A percentile compares a stretch with the other conserved stretches of the same genome.
phyloP scores from a whole-genome alignment of 176 grass and related monocot species.

The Oryza meridionalis region DNA sequence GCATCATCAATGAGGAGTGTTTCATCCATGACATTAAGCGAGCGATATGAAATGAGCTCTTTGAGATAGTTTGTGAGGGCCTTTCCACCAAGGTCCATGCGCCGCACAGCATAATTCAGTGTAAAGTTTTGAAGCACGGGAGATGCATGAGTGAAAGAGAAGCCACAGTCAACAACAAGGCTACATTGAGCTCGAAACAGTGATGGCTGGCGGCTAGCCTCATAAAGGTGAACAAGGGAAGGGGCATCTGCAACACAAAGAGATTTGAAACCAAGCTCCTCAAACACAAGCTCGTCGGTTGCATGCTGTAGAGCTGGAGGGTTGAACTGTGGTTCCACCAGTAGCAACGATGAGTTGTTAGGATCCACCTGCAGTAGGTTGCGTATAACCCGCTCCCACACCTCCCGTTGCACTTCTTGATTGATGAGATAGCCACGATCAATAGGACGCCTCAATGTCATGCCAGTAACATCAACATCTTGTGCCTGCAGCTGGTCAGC shows the following conservation, averaged over 20 bases:
- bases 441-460: slow-evolving; percentile 78
- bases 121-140: slow-evolving; percentile 89
- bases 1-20: slow-evolving; percentile 92
- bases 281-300: slow-evolving; percentile 86
- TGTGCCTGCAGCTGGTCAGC: slow-evolving; percentile 79
- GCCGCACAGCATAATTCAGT: slow-evolving; percentile 76
- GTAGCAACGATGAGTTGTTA: slow-evolving; percentile 65
- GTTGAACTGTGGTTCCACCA: slow-evolving; percentile 87
- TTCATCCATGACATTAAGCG: slow-evolving; percentile 96
- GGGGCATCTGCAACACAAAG: slow-evolving; percentile 83
- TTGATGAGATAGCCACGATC: slow-evolving; percentile 97
- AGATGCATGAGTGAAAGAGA: slow-evolving; percentile 91
- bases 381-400: slow-evolving; percentile 84
- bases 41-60: slow-evolving; percentile 87
- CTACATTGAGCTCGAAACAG: slow-evolving; percentile 61
- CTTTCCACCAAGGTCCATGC: slow-evolving; percentile 95
- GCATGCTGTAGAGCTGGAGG: slow-evolving; percentile 73
- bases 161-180: slow-evolving; percentile 90
- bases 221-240: slow-evolving; percentile 87
- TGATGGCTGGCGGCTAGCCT: slow-evolving; percentile 53
- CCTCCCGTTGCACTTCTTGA: slow-evolving; percentile 73
- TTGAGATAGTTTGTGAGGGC: slow-evolving; percentile 96
- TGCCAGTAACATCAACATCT: slow-evolving; percentile 71
- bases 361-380: slow-evolving; percentile 66
- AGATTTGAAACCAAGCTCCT: slow-evolving; percentile 82